Evolutionary conservation across 257 asterid species (phyloP).

Genomic region (Lycium ferocissimum): DNA sequence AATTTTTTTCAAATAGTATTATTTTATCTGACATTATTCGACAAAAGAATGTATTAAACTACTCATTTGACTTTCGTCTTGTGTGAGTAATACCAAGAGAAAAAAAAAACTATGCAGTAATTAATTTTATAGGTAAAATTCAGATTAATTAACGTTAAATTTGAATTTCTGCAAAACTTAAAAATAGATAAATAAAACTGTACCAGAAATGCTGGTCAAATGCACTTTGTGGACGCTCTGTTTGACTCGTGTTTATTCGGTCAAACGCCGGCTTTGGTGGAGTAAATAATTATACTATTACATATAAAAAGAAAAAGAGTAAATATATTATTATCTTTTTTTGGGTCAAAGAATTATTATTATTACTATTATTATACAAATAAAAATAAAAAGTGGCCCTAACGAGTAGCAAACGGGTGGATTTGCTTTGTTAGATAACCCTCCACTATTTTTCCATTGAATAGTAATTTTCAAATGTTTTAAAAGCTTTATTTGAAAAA

Average conservation of each 20-base stretch:
- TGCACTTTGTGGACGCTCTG: background rate
- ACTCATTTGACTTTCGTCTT: background rate
- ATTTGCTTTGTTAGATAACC: background rate
- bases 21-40: too few relatives aligned
- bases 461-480: too few relatives aligned
- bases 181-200: background rate
- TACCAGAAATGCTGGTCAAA: background rate
- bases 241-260: background rate
- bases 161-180: background rate
- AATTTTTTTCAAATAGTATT: background rate
- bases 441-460: background rate
- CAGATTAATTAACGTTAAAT: background rate
- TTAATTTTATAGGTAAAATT: background rate
- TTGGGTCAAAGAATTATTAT: background rate
- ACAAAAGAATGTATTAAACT: background rate
- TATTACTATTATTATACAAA: background rate
- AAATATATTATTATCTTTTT: too few relatives aligned
- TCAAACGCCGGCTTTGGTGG: background rate
- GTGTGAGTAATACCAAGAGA: background rate
- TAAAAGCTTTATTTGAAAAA: too few relatives aligned
- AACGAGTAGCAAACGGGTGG: background rate
- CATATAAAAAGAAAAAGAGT: too few relatives aligned
- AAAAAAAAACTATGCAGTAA: background rate
- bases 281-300: background rate
- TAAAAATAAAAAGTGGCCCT: background rate